Evolutionary conservation across 179 eudicot species (phyloP).

Genomic region (Spinacia oleracea): DNA sequence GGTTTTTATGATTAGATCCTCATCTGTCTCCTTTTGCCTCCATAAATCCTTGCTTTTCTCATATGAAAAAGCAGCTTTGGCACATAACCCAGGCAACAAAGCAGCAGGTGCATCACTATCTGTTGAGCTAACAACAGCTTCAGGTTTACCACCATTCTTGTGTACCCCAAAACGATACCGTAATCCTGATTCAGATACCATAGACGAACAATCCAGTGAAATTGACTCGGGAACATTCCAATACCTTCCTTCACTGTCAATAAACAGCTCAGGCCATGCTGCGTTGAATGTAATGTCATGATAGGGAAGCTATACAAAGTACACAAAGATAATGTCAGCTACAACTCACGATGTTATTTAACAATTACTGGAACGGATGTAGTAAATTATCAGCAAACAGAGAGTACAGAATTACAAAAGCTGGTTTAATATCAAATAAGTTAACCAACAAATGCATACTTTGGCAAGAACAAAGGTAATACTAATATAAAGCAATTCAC

Average conservation of each 20-base stretch:
- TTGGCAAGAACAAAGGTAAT: background rate
- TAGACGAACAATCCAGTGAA: slow-evolving; percentile 69
- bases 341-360: background rate
- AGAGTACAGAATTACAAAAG: background rate
- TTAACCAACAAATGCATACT: background rate
- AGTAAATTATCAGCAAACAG: background rate
- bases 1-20: slow-evolving; percentile 49
- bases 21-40: slow-evolving; percentile 64
- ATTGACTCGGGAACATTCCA: slow-evolving; percentile 87
- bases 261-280: slow-evolving; percentile 81
- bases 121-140: slow-evolving; percentile 39
- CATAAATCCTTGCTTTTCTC: slow-evolving; percentile 75
- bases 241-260: slow-evolving; percentile 70
- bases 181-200: slow-evolving; percentile 66
- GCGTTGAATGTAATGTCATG: slow-evolving; percentile 80
- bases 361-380: background rate
- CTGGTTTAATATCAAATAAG: background rate
- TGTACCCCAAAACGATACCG: slow-evolving; percentile 75
- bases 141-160: slow-evolving; percentile 60
- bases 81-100: slow-evolving; percentile 70
- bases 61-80: slow-evolving; percentile 79
- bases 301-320: slow-evolving; percentile 57
- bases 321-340: slow-evolving; percentile 6
- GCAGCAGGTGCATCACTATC: slow-evolving; percentile 48
- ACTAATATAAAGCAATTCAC: background rate